Conservation (phyloP, 345 rosid genomes). For the Euphorbia tirucalli region DNA sequence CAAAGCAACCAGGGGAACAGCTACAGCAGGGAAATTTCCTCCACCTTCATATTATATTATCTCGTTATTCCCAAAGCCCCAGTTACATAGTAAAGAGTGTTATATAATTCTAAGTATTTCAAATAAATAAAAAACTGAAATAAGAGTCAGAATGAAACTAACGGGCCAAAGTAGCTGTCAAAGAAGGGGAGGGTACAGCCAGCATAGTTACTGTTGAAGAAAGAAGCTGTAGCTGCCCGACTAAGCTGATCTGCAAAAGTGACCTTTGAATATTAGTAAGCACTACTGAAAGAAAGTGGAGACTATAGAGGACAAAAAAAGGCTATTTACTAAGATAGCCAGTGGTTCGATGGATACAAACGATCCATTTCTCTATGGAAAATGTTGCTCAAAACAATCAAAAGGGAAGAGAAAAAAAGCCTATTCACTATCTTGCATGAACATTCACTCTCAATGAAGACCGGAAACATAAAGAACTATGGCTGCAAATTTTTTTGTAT, state of each 20-base stretch:
- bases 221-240: slow-evolving; percentile 93
- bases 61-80: slow-evolving; percentile 18
- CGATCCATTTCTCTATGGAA: neutral
- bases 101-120: neutral
- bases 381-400: slow-evolving; percentile 15
- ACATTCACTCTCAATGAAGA: slow-evolving; percentile 4
- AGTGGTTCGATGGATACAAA: neutral
- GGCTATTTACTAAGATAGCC: neutral
- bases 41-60: slow-evolving; percentile 61
- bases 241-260: slow-evolving; percentile 66
- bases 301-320: slow-evolving; percentile 12
- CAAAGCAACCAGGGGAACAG: slow-evolving; percentile 96
- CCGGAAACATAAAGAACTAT: neutral
- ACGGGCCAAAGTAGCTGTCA: slow-evolving; percentile 94
- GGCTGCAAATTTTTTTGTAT: neutral
- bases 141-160: slow-evolving; percentile 41
- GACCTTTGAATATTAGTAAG: slow-evolving; percentile 15
- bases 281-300: slow-evolving; percentile 17
- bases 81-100: slow-evolving; percentile 8
- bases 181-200: slow-evolving; percentile 92
- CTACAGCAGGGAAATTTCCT: slow-evolving; percentile 83
- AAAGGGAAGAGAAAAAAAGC: slow-evolving; percentile 10
- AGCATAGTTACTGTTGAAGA: slow-evolving; percentile 89
- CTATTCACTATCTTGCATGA: slow-evolving; percentile 12
- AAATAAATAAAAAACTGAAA: slow-evolving; percentile 12